phyloP scores from a whole-genome alignment of 2,329 filamentous ascomycete genomes.

The Pseudocercospora macadamiae region DNA sequence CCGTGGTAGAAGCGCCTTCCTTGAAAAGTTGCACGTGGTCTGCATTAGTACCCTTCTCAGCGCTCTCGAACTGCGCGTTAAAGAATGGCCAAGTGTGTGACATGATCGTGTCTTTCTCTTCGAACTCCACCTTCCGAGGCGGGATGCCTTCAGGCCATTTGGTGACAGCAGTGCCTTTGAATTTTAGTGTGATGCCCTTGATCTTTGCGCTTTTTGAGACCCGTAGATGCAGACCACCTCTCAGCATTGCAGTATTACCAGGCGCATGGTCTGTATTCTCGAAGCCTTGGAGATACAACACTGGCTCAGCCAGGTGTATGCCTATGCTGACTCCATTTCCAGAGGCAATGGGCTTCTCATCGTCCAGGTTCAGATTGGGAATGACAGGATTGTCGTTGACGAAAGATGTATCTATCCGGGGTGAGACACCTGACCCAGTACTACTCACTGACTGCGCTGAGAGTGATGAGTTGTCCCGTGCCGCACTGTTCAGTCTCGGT shows the following conservation, averaged over 20 bases:
- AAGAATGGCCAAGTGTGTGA: constrained; percentile 92
- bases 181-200: constrained; percentile 84
- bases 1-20: constrained; percentile 36
- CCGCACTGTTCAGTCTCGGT: constrained; percentile 46
- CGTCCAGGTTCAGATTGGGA: constrained; percentile 39
- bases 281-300: constrained; percentile 77
- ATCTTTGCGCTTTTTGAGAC: constrained; percentile 91
- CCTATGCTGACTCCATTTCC: constrained; percentile 75
- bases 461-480: constrained; percentile 40
- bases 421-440: constrained; percentile 16
- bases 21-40: constrained; percentile 63
- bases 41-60: constrained; percentile 64
- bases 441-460: constrained; percentile 21
- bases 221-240: constrained; percentile 79
- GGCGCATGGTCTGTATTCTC: constrained; percentile 68
- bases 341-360: constrained; percentile 73
- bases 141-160: constrained; percentile 97
- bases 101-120: constrained; percentile 82
- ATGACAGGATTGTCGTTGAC: constrained; percentile 31
- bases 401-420: constrained; percentile 23
- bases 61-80: constrained; percentile 69
- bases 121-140: constrained; percentile 78
- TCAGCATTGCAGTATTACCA: constrained; percentile 76
- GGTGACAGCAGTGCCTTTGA: constrained; percentile 81
- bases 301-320: constrained; percentile 77